phyloP scores from a whole-genome alignment of 2,329 filamentous ascomycete species.

The Nemania sp. region DNA sequence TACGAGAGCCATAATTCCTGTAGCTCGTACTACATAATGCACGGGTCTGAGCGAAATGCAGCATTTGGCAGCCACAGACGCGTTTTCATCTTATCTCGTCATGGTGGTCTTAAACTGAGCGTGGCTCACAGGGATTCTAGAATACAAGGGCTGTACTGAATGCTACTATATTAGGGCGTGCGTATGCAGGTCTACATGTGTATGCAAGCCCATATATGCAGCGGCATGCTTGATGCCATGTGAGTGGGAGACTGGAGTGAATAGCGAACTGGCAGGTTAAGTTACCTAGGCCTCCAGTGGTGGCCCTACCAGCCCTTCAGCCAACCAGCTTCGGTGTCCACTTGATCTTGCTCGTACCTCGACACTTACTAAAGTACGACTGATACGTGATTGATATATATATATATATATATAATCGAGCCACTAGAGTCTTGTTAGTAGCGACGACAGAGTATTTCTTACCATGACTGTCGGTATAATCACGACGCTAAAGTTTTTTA shows the following conservation, averaged over 20 bases:
- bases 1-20: background rate
- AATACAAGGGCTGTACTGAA: background rate
- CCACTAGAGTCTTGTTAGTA: background rate
- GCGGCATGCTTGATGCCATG: slow-evolving; percentile 1
- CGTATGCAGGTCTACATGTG: background rate
- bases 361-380: background rate
- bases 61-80: slow-evolving; percentile 10
- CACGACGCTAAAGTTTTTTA: too few species aligned
- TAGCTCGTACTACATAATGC: slow-evolving; percentile 16
- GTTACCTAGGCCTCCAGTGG: background rate
- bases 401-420: slow-evolving; percentile 13
- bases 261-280: slow-evolving; percentile 9
- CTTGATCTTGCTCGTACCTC: background rate
- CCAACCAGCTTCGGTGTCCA: slow-evolving; percentile 14
- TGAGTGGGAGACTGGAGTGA: background rate
- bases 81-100: background rate
- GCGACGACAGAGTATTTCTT: background rate
- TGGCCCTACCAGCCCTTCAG: slow-evolving; percentile 7
- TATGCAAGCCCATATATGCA: background rate
- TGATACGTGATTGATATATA: background rate
- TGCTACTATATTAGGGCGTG: slow-evolving; percentile 6
- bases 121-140: background rate
- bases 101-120: background rate
- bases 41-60: slow-evolving; percentile 4
- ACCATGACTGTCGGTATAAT: background rate